Evolutionary conservation across 1,284 basidiomycete species (phyloP).

Genomic region (Ceratobasidium sp.): DNA sequence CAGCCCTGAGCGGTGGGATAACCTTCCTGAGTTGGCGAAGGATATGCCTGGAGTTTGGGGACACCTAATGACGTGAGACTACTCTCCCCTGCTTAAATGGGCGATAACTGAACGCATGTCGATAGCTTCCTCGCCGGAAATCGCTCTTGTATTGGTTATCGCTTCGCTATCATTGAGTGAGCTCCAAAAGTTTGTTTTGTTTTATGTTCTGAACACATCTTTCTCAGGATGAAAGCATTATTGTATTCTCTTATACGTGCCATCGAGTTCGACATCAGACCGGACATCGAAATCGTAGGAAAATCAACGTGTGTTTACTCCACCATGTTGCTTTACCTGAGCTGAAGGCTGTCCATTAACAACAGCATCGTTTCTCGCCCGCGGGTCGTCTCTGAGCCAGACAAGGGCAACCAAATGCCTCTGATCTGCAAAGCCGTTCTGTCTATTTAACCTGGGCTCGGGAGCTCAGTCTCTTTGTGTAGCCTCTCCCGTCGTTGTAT

Average conservation of each 20-base stretch:
- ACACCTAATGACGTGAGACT: constrained; percentile 40
- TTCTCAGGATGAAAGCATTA: constrained; percentile 35
- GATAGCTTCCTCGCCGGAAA: constrained; percentile 8
- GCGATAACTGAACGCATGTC: not conserved
- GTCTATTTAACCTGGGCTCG: not conserved
- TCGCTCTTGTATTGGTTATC: constrained; percentile 21
- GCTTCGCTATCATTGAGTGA: constrained; percentile 32
- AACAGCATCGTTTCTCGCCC: constrained; percentile 36
- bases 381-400: constrained; percentile 24
- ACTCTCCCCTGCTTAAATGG: not conserved
- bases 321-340: not conserved
- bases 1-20: constrained; percentile 49
- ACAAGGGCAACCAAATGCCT: constrained; percentile 38
- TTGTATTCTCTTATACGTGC: constrained; percentile 31
- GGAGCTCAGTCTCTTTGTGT: no score
- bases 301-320: constrained; percentile 6
- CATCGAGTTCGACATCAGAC: constrained; percentile 32
- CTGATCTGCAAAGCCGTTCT: constrained; percentile 16
- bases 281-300: constrained; percentile 11
- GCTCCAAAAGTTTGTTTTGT: not conserved
- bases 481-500: no score
- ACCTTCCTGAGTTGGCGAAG: constrained; percentile 35
- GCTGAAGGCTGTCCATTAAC: not conserved
- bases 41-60: constrained; percentile 46
- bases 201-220: not conserved